Percentiles rank a stretch among this genome's conserved stretches.
Evolutionary conservation across 2,329 filamentous ascomycete genomes (phyloP).

Genomic region (Periconia sp.): DNA sequence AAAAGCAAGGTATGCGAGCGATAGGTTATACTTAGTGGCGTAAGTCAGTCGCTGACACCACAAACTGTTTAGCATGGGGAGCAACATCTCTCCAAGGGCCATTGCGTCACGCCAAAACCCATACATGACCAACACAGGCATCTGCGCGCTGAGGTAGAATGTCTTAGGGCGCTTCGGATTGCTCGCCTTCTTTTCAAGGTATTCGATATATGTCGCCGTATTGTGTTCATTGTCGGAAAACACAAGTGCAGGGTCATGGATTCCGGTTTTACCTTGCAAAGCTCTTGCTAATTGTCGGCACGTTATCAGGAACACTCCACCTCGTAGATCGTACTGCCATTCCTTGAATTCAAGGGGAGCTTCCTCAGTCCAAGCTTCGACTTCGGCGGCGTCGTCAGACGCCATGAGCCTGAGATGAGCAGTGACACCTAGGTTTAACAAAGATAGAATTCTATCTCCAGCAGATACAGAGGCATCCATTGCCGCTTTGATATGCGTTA

Average conservation of each 20-base stretch:
- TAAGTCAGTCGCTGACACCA: conserved; percentile 53
- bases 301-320: conserved; percentile 71
- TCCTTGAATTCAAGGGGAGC: conserved; percentile 75
- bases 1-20: conserved; percentile 48
- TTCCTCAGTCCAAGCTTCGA: conserved; percentile 74
- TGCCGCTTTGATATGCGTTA: conserved; percentile 47
- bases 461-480: conserved; percentile 70
- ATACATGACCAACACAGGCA: conserved; percentile 51
- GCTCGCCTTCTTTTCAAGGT: conserved; percentile 54
- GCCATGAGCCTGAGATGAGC: conserved; percentile 72
- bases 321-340: conserved; percentile 74
- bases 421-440: conserved; percentile 73
- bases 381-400: conserved; percentile 70
- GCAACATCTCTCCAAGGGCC: conserved; percentile 48
- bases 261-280: conserved; percentile 74
- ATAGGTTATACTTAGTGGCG: conserved; percentile 50
- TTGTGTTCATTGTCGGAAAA: conserved; percentile 74
- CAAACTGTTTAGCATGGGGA: conserved; percentile 49
- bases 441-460: conserved; percentile 74
- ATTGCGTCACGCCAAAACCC: conserved; percentile 52
- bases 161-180: conserved; percentile 70
- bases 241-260: conserved; percentile 59
- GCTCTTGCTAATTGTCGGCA: conserved; percentile 71
- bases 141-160: conserved; percentile 67
- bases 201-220: conserved; percentile 60